Evolutionary conservation across 2,329 filamentous ascomycete genomes (phyloP), one percentile per base, ranked within the genome.

Genomic region (Sporothrix brunneoviolacea): DNA sequence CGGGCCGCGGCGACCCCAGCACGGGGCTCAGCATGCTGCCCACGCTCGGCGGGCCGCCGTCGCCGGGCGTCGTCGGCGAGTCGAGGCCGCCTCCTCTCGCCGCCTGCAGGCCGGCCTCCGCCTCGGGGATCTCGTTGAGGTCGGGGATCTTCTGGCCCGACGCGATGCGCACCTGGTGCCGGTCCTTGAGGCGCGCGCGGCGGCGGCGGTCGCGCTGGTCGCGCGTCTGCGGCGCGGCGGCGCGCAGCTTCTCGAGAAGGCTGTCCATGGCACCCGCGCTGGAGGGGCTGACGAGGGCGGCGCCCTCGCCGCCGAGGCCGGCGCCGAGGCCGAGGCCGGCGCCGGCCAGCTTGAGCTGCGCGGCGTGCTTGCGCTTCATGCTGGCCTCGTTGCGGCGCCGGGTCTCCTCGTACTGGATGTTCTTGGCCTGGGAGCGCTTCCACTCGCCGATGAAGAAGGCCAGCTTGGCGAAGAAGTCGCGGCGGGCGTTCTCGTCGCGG

Each of bases 361-460:
- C 78, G 18, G 81, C 78, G 57, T 87, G 80, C 71, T 95, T 96
- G 61, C 91, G 86, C 67, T 91, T 91, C 82, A 97, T 88, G 38
- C 86, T 93, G 33, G 83, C 86, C 68, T 97, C 91, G 65, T 94
- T 95, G 57, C 88, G 84, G 58, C 82, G 87, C 60, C 84, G 82
- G 49, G 79, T 83, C 62, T 95, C 91, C 69, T 98, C 93, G 54
- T 89, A 68, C 27, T 76, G 66, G 18, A 91, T 70, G 69, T 97
- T 98, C 83, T 97, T 97, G 60, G 94, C 88, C 59, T 83, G 83
- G 28, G 90, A 95, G 79, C 86, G 91, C 86, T 91, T 95, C 88
- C 93, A 98, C 66, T 97, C 93, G 28, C 76, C 72, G 60, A 98
- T 80, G 72, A 98, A 98, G 49, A 82, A 76, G 18, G 91, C 90